Percentiles rank a stretch among this genome's conserved stretches.
These are phyloP conservation scores for Paecilomyces sp. DNA, from an alignment of 2,329 filamentous ascomycete species.

Conservation along the genomic window DNA sequence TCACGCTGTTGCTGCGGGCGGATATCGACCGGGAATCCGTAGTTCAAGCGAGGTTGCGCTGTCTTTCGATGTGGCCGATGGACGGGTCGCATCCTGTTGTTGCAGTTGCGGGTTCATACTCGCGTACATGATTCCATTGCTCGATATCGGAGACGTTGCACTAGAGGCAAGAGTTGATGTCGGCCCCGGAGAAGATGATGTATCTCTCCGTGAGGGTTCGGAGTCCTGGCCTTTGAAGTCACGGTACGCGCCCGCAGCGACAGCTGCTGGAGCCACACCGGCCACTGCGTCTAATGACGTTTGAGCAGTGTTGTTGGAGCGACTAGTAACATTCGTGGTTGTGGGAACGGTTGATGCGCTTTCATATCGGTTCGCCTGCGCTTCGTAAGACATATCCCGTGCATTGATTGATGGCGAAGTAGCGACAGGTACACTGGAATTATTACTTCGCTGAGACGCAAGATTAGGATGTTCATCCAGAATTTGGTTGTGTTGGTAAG, in stretches of 20 bases:
- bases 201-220: conserved; percentile 7
- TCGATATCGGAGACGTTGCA: conserved; percentile 6
- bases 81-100: conserved; percentile 8
- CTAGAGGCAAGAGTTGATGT: conserved; percentile 5
- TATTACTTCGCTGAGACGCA: neutral
- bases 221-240: conserved; percentile 4
- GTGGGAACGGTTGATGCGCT: conserved; percentile 27
- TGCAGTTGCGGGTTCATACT: conserved; percentile 1
- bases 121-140: neutral
- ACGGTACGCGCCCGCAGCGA: conserved; percentile 6
- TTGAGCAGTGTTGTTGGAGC: conserved; percentile 24
- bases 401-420: neutral
- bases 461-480: neutral
- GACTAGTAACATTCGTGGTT: conserved; percentile 25
- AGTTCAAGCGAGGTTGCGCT: conserved; percentile 25
- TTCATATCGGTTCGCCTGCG: conserved; percentile 17
- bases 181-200: conserved; percentile 5
- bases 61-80: conserved; percentile 14
- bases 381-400: conserved; percentile 9
- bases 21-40: conserved; percentile 29
- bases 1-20: conserved; percentile 9
- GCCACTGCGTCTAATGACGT: conserved; percentile 23
- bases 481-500: neutral
- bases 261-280: conserved; percentile 4
- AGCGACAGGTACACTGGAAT: neutral